Evolutionary conservation across 2,329 filamentous ascomycete genomes (phyloP), one percentile per base, ranked within the genome.

Genomic region (Alternaria postmessia): DNA sequence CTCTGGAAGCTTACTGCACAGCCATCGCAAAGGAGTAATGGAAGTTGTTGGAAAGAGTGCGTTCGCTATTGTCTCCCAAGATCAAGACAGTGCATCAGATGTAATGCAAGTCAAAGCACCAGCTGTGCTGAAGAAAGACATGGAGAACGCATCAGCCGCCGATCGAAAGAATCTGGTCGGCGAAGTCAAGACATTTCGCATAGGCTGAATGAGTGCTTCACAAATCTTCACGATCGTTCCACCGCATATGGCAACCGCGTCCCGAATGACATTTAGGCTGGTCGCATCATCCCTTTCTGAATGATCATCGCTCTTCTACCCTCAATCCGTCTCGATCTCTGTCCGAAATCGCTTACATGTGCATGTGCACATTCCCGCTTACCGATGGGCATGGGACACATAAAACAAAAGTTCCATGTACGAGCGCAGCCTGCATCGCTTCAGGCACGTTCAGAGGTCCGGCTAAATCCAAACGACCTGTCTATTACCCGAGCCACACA

Each of bases 41-140:
- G 95, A 95, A 80, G 88, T 89, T 20, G 93, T 93, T 24, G 47
- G 46, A 18, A 93, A 97, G 76, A 81, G 82, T 51, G 89, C 87
- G 61, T 89, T 89, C 41, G 87, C 94, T 26, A 91, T 89, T 8
- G 85, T 97, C 47, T 93, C 97, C 70, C 84, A 97, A 1, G 93
- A 93, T 46, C 91, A 96, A 71, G 93, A 97, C 80, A 82, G 94
- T 43, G 88, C 87, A 57, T 84, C 86, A 34, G 92, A 92, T 57
- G 89, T 94, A 77, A 89, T 94, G 66, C 91, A 90, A 79, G 85
- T 97, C 77, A 97, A 97, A 87, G 87, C 89, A 83, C 85, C 92
- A 80, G 43, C 48, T 30, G 91, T 96, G 83, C 89, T 92, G 0
- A 91, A 96, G 77, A 96, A 96, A 82, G 91, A 95, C 58, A 3